A percentile compares a stretch with the other conserved stretches of the same genome.
Conservation (phyloP, 2,329 filamentous ascomycete genomes). For the Colletotrichum brevisporum region DNA sequence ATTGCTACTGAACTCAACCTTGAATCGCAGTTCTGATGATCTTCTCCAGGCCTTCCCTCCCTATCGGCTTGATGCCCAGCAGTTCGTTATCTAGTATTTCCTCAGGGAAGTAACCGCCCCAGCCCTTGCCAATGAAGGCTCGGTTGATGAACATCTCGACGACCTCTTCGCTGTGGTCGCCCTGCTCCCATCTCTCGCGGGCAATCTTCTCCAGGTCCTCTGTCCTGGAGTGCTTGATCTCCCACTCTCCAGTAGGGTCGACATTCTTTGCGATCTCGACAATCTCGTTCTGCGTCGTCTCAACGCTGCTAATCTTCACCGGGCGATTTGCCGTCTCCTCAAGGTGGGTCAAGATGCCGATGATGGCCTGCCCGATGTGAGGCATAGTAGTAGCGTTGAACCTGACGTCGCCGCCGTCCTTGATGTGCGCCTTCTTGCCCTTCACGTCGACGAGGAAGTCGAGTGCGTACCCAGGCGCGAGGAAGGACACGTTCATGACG, state of each 20-base stretch:
- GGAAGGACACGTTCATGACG: slow-evolving; percentile 59
- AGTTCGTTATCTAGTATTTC: slow-evolving; percentile 14
- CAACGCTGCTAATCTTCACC: slow-evolving; percentile 66
- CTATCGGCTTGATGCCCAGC: slow-evolving; percentile 28
- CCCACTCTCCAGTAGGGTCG: slow-evolving; percentile 15
- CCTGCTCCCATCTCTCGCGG: slow-evolving; percentile 13
- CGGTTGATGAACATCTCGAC: slow-evolving; percentile 32
- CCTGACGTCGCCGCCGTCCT: slow-evolving; percentile 61
- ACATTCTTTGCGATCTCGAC: slow-evolving; percentile 49
- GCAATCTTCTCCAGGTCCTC: slow-evolving; percentile 28
- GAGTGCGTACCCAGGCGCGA: slow-evolving; percentile 46
- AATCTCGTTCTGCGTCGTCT: slow-evolving; percentile 65
- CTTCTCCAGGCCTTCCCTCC: slow-evolving; percentile 17
- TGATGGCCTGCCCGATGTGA: slow-evolving; percentile 62
- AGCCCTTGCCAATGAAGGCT: slow-evolving; percentile 24
- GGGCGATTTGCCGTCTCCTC: slow-evolving; percentile 66
- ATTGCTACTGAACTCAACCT: background rate
- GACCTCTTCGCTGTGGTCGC: slow-evolving; percentile 28
- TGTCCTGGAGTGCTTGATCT: slow-evolving; percentile 23
- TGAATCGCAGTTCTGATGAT: slow-evolving; percentile 25
- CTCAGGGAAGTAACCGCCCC: slow-evolving; percentile 22
- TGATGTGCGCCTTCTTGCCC: slow-evolving; percentile 55
- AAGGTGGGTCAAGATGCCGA: slow-evolving; percentile 60
- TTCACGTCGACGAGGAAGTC: slow-evolving; percentile 34
- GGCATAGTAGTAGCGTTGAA: slow-evolving; percentile 64